phyloP scores from a whole-genome alignment of 768 basidiomycete genomes.

The Rhodocollybia butyracea region DNA sequence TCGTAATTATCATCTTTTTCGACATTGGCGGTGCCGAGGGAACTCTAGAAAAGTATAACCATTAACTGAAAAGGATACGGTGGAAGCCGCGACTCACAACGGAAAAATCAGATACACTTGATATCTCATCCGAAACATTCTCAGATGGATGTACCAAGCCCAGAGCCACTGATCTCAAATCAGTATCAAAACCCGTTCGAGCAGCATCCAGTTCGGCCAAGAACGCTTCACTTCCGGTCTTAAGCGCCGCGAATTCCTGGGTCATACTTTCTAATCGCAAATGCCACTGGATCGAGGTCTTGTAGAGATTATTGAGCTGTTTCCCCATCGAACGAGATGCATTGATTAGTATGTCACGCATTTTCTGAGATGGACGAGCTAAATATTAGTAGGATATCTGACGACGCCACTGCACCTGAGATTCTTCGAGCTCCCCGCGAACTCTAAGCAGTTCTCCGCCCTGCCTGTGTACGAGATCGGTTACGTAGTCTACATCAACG shows the following conservation, averaged over 20 bases:
- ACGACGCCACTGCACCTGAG: background rate
- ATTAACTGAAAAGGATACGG: no score
- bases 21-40: no score
- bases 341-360: background rate
- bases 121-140: no score
- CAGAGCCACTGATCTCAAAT: no score
- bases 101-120: no score
- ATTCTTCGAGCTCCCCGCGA: background rate
- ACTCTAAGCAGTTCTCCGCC: background rate
- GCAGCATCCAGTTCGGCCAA: background rate
- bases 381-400: background rate
- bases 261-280: background rate
- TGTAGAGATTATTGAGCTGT: background rate
- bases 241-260: background rate
- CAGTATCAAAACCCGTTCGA: background rate
- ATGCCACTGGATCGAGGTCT: background rate
- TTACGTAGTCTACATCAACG: background rate
- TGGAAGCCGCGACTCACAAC: no score
- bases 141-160: no score
- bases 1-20: no score
- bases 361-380: background rate
- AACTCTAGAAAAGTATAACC: no score
- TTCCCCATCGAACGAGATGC: no score
- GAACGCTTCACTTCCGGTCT: background rate
- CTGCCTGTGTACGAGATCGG: background rate